Evolutionary conservation across 768 basidiomycete species (phyloP).

Genomic region (Imleria badia): DNA sequence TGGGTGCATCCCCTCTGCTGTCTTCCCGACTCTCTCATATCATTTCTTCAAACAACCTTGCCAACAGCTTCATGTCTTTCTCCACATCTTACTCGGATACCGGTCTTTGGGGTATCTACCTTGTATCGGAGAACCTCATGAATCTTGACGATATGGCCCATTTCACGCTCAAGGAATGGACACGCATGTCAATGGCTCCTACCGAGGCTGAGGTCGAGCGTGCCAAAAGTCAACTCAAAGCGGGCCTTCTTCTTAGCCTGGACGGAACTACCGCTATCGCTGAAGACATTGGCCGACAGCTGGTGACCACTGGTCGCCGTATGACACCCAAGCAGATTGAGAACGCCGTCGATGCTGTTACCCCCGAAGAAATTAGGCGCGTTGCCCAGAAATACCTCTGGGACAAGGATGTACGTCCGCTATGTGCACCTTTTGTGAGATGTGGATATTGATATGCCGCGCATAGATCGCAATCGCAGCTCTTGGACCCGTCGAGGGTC

Average conservation of each 20-base stretch:
- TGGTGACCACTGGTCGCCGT: conserved; percentile 90
- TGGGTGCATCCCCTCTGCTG: conserved; percentile 86
- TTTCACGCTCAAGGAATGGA: conserved; percentile 95
- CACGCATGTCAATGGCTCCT: conserved; percentile 88
- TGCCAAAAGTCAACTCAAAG: conserved; percentile 98
- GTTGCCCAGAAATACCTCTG: conserved; percentile 96
- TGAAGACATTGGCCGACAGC: conserved; percentile 97
- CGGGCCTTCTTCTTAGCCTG: conserved; percentile 81
- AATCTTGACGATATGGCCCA: conserved; percentile 93
- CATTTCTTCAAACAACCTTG: conserved; percentile 90
- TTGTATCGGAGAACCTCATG: conserved; percentile 90
- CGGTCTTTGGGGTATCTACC: conserved; percentile 98
- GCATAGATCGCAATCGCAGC: conserved; percentile 81
- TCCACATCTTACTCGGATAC: conserved; percentile 98
- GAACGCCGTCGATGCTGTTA: conserved; percentile 86
- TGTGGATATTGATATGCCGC: conserved; percentile 1
- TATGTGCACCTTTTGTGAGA: conserved; percentile 13
- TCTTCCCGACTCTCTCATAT: conserved; percentile 91
- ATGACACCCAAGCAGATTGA: conserved; percentile 94
- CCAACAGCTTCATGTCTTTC: conserved; percentile 99
- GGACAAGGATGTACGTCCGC: conserved; percentile 83
- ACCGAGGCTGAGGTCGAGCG: conserved; percentile 89
- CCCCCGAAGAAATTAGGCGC: conserved; percentile 84
- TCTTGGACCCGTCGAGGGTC: conserved; percentile 85
- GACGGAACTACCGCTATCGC: conserved; percentile 97